phyloP scores from a whole-genome alignment of 176 grass and related monocot species.

The Hordeum marinum region DNA sequence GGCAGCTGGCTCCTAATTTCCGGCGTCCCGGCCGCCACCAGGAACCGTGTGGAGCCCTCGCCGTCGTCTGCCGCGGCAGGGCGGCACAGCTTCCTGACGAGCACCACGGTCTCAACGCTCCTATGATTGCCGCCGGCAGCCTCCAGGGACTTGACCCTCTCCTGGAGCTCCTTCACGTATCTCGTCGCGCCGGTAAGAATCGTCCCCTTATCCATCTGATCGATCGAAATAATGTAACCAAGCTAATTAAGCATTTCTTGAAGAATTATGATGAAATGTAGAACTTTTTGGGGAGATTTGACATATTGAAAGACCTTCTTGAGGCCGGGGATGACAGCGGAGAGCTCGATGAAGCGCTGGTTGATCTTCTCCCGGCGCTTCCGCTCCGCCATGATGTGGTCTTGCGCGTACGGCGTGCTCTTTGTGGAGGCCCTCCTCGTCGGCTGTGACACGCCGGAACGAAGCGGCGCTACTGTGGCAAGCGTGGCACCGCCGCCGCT shows the following conservation, averaged over 20 bases:
- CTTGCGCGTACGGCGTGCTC: constrained; percentile 11
- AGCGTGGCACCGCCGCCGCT: neutral
- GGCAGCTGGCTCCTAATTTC: neutral
- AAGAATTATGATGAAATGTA: neutral
- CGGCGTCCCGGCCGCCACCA: neutral
- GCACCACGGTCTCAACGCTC: constrained; percentile 25
- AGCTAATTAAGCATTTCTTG: neutral
- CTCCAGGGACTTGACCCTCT: constrained; percentile 38
- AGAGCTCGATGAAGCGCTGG: constrained; percentile 62
- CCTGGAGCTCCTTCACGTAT: constrained; percentile 51
- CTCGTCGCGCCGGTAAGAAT: constrained; percentile 44
- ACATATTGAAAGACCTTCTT: constrained; percentile 40
- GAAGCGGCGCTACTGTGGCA: neutral
- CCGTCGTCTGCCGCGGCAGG: neutral
- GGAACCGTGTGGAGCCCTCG: neutral
- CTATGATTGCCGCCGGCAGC: constrained; percentile 4
- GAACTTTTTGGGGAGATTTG: neutral
- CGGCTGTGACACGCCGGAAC: neutral
- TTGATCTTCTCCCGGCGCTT: constrained; percentile 69
- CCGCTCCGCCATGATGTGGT: constrained; percentile 59
- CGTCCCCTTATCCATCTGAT: constrained; percentile 62
- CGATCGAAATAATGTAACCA: neutral
- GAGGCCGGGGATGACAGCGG: constrained; percentile 49
- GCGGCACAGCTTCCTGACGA: constrained; percentile 17
- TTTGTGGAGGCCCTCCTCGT: neutral